Evolutionary conservation across 352 stramenopile species (phyloP), one percentile per base, ranked within the genome.

Genomic region (Phytophthora constricta): DNA sequence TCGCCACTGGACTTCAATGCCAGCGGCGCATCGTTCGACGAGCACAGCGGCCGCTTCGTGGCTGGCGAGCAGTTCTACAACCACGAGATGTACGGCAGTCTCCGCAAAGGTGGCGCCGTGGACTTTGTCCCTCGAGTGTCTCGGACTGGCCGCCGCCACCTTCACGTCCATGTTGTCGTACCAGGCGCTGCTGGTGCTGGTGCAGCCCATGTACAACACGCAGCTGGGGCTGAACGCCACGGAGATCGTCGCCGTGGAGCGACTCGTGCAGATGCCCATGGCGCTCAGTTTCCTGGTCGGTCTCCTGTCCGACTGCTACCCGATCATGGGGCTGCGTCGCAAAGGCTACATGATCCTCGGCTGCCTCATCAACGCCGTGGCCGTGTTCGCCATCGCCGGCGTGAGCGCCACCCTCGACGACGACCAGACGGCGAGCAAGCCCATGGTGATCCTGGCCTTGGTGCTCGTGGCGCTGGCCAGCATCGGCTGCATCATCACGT

Each of bases 341-440:
- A 97, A 97, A 74, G 85, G 87, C 13, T 98, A 97, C 75, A 97
- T 97, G 77, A 87, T 97, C 34, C 58, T 96, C 31, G 94, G 94
- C 5, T 84, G 73, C 45, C 67, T 86, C 63, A 65, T 91, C 56
- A 91, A 89, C 58, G 84, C 68, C 26, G 67, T 83, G n/a, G 76
- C 70, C 22, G 72, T 91, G 41, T 80, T 91, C 27, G 53, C 72
- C 26, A 86, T 93, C 48, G 85, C 75, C 1, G 76, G 61, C 10
- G 54, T 91, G 4, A 90, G 81, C 53, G 73, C 79, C 1, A 65
- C 73, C 52, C 77, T 90, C n/a, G 39, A 28, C 14, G 41, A 39
- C 9, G 56, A 70, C 34, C 20, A 61, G 3, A 68, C 70, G 0
- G 70, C 74, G n/a, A 82, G 69, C 37, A 56, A 67, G 4, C 63